Percentiles rank a stretch among this genome's conserved stretches.
Evolutionary conservation across 306 rosid genomes (phyloP).

Genomic region (Echinosophora koreensis): DNA sequence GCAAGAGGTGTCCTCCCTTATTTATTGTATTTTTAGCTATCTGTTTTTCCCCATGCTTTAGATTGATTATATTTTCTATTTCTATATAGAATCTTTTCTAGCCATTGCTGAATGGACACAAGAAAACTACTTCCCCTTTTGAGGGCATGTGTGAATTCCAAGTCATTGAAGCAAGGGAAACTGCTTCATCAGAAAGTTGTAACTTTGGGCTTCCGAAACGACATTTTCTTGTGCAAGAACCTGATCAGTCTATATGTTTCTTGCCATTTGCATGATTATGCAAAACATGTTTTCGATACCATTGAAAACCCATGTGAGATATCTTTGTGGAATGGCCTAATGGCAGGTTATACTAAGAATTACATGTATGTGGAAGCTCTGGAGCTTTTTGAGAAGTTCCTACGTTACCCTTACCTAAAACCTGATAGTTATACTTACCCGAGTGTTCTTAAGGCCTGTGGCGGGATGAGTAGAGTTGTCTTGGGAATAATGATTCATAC

Average conservation of each 20-base stretch:
- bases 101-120: slow-evolving; percentile 57
- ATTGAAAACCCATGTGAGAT: slow-evolving; percentile 57
- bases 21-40: not conserved
- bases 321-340: slow-evolving; percentile 77
- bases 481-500: slow-evolving; percentile 65
- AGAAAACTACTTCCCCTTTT: slow-evolving; percentile 60
- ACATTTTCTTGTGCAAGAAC: slow-evolving; percentile 58
- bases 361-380: slow-evolving; percentile 71
- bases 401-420: slow-evolving; percentile 47
- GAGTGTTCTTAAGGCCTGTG: slow-evolving; percentile 78
- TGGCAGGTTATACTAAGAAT: slow-evolving; percentile 74
- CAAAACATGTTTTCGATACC: slow-evolving; percentile 61
- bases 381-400: slow-evolving; percentile 60
- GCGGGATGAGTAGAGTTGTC: slow-evolving; percentile 57
- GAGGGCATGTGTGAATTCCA: slow-evolving; percentile 57
- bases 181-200: slow-evolving; percentile 72
- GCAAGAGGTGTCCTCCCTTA: no score
- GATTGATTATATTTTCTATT: slow-evolving; percentile 22
- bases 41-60: slow-evolving; percentile 23
- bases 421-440: slow-evolving; percentile 80
- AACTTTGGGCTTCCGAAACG: slow-evolving; percentile 64
- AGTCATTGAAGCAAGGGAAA: slow-evolving; percentile 62
- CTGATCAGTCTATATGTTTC: slow-evolving; percentile 61
- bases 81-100: not conserved
- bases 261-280: slow-evolving; percentile 36